phyloP scores from a whole-genome alignment of 441 rosid species.

The Eutrema salsugineum region DNA sequence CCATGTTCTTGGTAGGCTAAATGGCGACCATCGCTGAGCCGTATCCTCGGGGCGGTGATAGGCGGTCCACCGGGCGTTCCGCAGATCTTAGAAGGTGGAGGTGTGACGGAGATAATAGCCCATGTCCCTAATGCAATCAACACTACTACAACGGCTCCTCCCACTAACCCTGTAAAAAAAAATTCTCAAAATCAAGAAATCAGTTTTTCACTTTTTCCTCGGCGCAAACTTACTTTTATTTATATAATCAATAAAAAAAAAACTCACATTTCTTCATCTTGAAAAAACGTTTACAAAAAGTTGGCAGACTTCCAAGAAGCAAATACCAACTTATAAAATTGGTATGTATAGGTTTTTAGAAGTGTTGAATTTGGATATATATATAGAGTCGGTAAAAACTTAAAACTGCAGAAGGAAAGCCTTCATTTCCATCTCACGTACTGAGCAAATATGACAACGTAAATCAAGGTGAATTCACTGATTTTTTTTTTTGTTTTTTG shows the following conservation, averaged over 20 bases:
- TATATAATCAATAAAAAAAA: neutral
- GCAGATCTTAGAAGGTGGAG: slow-evolving; percentile 51
- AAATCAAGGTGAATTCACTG: slow-evolving; percentile 12
- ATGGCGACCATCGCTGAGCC: slow-evolving; percentile 73
- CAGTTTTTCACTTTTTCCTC: neutral
- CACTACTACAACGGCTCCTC: slow-evolving; percentile 20
- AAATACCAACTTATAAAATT: slow-evolving; percentile 20
- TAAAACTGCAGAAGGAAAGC: neutral
- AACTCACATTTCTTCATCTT: slow-evolving; percentile 30
- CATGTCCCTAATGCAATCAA: slow-evolving; percentile 37
- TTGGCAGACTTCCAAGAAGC: neutral
- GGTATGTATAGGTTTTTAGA: neutral
- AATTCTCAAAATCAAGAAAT: neutral
- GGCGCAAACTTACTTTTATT: neutral
- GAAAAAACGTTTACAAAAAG: neutral
- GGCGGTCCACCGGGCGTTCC: slow-evolving; percentile 67
- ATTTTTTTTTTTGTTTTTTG: neutral
- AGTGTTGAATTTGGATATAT: neutral
- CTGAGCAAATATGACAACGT: slow-evolving; percentile 1
- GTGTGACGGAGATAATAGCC: slow-evolving; percentile 46
- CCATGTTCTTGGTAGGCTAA: slow-evolving; percentile 73
- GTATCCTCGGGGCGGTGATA: slow-evolving; percentile 58
- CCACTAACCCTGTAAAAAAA: slow-evolving; percentile 29
- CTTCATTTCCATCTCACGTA: neutral
- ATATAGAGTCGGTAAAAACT: neutral